Base-by-base conservation (phyloP, 768 basidiomycete species). In the Trametopsis cervina region DNA sequence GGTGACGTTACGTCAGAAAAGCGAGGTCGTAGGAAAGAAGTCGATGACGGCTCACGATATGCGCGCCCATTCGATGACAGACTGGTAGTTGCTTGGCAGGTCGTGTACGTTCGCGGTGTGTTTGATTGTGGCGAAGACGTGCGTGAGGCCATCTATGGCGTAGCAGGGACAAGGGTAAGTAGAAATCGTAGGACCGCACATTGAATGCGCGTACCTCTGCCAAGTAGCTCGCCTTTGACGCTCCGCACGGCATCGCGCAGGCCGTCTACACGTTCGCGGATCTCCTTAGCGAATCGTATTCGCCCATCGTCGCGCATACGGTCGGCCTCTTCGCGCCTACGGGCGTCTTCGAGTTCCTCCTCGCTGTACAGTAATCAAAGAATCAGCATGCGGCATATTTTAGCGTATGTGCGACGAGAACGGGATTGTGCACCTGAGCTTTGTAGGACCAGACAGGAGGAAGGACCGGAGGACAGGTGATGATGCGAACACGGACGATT, bases 11-110 rank as follows among this genome's bases (percentile, higher is more conserved):
- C n/a, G 26, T 23, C 18, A 24, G 25, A 24, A 7, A 33, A 33
- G 29, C 29, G 9, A 33, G 15, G n/a, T n/a, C n/a, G n/a, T n/a
- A n/a, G n/a, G n/a, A n/a, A 15, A 33, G 7, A 33, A 7, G 7
- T 33, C 9, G 29, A 7, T 7, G 29, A 33, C 29, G 15, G 60
- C 92, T 61, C 51, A 95, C 92, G 95, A 95, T 61, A 97, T 96
- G 46, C 94, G 73, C 4, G 88, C 96, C 95, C 96, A 99, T 65
- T 98, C 95, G 5, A 95, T 62, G 40, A 97, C 91, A 35, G 92
- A 88, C 54, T 80, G 75, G 59, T 93, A 97, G 52, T 94, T 89
- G 5, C 70, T 63, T 4, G 96, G 95, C 38, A 99, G 67, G 59
- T 82, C 78, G 49, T 77, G 74, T 7, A 94, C 81, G 49, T 82